Conservation (phyloP, 805 yeast species). For the Kurtzmaniella cleridarum region DNA sequence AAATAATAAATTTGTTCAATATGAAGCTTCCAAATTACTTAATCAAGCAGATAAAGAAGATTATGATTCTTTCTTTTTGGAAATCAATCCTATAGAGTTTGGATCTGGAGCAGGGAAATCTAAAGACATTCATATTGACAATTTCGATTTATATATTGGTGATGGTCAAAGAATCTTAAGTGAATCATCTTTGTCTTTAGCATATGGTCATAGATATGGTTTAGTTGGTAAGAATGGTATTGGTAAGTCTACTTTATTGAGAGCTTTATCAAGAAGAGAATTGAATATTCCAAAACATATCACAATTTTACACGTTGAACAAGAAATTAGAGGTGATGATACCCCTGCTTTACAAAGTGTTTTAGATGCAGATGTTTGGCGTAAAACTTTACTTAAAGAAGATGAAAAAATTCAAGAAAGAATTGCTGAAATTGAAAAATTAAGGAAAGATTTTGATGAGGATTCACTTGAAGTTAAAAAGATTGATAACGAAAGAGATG, state of each 20-base stretch:
- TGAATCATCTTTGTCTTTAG: slow-evolving; percentile 79
- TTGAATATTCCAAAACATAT: slow-evolving; percentile 91
- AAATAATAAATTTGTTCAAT: slow-evolving; percentile 74
- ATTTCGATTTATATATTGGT: slow-evolving; percentile 91
- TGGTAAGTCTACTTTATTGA: slow-evolving; percentile 91
- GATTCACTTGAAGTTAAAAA: slow-evolving; percentile 69
- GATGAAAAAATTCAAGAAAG: slow-evolving; percentile 71
- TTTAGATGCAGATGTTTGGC: slow-evolving; percentile 99
- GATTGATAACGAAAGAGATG: slow-evolving; percentile 86
- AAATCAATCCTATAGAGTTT: slow-evolving; percentile 91
- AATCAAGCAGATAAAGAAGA: slow-evolving; percentile 60
- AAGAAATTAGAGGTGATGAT: slow-evolving; percentile 93
- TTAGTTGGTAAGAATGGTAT: slow-evolving; percentile 98
- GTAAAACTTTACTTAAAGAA: slow-evolving; percentile 79
- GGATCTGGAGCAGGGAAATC: slow-evolving; percentile 84
- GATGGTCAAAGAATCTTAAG: slow-evolving; percentile 90
- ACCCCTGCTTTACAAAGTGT: slow-evolving; percentile 88
- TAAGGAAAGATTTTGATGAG: slow-evolving; percentile 69
- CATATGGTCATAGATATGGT: slow-evolving; percentile 95
- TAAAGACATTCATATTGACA: slow-evolving; percentile 92
- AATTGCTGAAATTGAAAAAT: slow-evolving; percentile 64
- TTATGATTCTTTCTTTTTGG: slow-evolving; percentile 91
- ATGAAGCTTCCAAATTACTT: slow-evolving; percentile 90
- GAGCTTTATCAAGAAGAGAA: slow-evolving; percentile 92
- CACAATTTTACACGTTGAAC: slow-evolving; percentile 94